Evolutionary conservation across 371 early-diverging fungal species (phyloP), one percentile per base, ranked within the genome.

Genomic region (Mortierella sp.): DNA sequence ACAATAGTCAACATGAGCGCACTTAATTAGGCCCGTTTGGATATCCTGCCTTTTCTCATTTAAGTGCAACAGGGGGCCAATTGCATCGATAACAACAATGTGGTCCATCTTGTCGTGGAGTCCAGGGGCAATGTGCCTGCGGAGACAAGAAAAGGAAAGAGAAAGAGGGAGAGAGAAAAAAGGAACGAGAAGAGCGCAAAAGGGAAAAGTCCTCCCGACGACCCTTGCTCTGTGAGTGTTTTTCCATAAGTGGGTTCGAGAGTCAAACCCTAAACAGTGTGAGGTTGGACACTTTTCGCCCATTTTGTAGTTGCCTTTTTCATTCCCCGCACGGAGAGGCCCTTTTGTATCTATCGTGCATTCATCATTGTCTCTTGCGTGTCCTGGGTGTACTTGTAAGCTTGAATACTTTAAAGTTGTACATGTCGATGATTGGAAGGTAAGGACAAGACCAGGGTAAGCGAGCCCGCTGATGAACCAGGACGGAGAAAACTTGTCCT

Each of bases 251-350:
- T 60, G 60, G 60, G 31, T 60, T 26, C 11, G 16, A 10, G 21
- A 2, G 21, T 28, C 55, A 55, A 55, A 50, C 50, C 55, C 55
- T n/a, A 55, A 19, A 28, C 16, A 21, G 38, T 65, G 68, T 65
- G 68, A 65, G 68, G 68, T 38, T 65, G 68, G 68, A 65, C 68
- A 65, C 21, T 65, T 65, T 65, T 65, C 73, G 52, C 73, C 73
- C 73, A 50, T 48, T 48, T 72, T 72, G 31, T 47, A 19, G 21
- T 31, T 50, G 7, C n/a, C 38, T 2, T 50, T 72, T 47, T 72
- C 73, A 50, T 19, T 38, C 73, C 73, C 50, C 48, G 47, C 73
- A 52, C 63, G 0, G 2, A 58, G 13, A 31, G 0, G 6, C 3
- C 26, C 31, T 14, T 14, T 10, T 31, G 42, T 16, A 16, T 60